Conservation (phyloP, 2,329 filamentous ascomycete genomes). For the Dactylellina drechsleri region DNA sequence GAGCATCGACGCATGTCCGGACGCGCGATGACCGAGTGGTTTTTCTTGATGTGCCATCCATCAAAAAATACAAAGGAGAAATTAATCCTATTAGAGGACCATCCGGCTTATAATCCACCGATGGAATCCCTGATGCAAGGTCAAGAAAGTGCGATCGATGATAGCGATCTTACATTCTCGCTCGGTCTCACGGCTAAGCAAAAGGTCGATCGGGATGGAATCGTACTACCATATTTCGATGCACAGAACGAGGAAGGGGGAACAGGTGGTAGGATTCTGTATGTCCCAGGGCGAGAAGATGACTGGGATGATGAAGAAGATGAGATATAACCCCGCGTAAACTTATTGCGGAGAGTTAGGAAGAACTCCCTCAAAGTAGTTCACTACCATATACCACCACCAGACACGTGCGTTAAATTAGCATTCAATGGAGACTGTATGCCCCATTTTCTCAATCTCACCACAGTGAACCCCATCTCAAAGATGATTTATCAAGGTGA, state of each 20-base stretch:
- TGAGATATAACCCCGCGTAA: constrained; percentile 71
- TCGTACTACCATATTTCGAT: constrained; percentile 95
- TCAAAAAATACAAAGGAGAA: constrained; percentile 63
- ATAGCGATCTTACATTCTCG: constrained; percentile 76
- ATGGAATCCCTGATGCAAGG: constrained; percentile 60
- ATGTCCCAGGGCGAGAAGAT: constrained; percentile 93
- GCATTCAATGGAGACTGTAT: constrained; percentile 52
- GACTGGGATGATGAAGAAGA: constrained; percentile 97
- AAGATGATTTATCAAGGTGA: no score
- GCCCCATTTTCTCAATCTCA: constrained; percentile 18
- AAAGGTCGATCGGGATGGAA: constrained; percentile 82
- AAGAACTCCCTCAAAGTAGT: constrained; percentile 37
- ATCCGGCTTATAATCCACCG: constrained; percentile 72
- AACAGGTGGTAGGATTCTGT: constrained; percentile 90
- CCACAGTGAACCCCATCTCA: constrained; percentile 6
- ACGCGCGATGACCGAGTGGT: constrained; percentile 77
- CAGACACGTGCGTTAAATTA: constrained; percentile 40
- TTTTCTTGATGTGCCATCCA: constrained; percentile 65
- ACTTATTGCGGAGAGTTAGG: not conserved
- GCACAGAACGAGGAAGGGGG: constrained; percentile 85
- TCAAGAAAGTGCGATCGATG: constrained; percentile 62
- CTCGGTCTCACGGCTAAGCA: constrained; percentile 91
- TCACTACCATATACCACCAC: not conserved
- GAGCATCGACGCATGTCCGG: constrained; percentile 87
- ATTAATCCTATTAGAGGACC: constrained; percentile 76